A percentile compares a stretch with the other conserved stretches of the same genome.
Evolutionary conservation across 2,329 filamentous ascomycete species (phyloP).

Genomic region (Karstenula rhodostoma): DNA sequence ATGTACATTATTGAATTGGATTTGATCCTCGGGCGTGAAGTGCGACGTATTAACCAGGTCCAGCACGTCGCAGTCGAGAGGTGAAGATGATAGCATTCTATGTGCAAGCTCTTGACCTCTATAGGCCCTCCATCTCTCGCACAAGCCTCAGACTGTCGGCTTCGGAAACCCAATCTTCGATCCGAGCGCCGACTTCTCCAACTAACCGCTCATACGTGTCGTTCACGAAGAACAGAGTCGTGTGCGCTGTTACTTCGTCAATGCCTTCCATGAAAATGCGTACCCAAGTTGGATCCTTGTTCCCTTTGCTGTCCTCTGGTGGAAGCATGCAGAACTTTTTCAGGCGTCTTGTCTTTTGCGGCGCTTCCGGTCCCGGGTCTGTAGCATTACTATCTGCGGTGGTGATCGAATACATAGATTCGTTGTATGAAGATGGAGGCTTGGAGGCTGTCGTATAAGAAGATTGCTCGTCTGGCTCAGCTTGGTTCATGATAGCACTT

Average conservation of each 20-base stretch:
- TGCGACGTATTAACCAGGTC: too few relatives aligned
- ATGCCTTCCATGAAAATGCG: constrained; percentile 81
- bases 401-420: constrained; percentile 31
- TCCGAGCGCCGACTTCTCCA: constrained; percentile 73
- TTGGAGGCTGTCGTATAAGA: constrained; percentile 20
- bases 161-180: constrained; percentile 75
- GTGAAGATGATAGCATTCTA: not conserved
- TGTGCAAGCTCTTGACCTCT: not conserved
- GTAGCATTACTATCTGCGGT: constrained; percentile 26
- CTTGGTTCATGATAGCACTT: constrained; percentile 39
- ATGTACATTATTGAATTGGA: too few relatives aligned
- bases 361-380: constrained; percentile 12
- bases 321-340: constrained; percentile 83
- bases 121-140: constrained; percentile 33
- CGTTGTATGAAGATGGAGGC: constrained; percentile 17
- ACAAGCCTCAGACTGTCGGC: constrained; percentile 54
- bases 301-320: constrained; percentile 63
- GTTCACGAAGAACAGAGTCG: constrained; percentile 78
- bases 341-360: constrained; percentile 60
- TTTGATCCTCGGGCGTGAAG: too few relatives aligned
- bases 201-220: constrained; percentile 79
- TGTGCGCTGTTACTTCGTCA: constrained; percentile 87
- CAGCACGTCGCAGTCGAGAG: too few relatives aligned
- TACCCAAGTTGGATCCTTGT: constrained; percentile 76
- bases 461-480: constrained; percentile 32